These are phyloP conservation scores for grape (Vitis vinifera) DNA, from an alignment of 164 flowering plant species.

Conservation along the genomic window DNA sequence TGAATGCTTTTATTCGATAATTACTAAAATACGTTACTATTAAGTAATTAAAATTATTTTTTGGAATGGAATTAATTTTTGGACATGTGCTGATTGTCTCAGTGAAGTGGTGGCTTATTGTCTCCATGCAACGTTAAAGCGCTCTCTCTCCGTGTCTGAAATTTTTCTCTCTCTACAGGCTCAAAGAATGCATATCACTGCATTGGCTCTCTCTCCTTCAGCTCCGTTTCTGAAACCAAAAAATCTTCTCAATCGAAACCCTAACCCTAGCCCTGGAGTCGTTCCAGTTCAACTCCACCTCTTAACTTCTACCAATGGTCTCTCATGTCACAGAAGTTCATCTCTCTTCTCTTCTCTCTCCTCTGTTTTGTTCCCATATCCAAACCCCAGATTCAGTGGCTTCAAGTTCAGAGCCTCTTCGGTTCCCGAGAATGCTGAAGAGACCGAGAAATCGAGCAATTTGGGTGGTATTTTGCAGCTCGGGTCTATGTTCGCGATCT, in stretches of 20 bases:
- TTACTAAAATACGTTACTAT: no score
- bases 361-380: background rate
- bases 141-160: background rate
- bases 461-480: constrained; percentile 31
- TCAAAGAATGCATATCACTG: constrained; percentile 17
- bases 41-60: no score
- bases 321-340: constrained; percentile 1
- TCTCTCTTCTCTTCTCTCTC: background rate
- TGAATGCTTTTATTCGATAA: no score
- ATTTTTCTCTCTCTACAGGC: background rate
- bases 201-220: constrained; percentile 18
- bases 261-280: background rate
- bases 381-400: background rate
- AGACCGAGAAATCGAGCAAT: constrained; percentile 2
- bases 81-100: no score
- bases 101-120: background rate
- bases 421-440: constrained; percentile 20
- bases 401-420: constrained; percentile 23
- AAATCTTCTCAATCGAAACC: background rate
- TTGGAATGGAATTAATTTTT: no score
- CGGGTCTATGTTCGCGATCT: constrained; percentile 45
- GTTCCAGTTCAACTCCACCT: background rate
- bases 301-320: background rate
- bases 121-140: constrained; percentile 17
- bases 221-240: constrained; percentile 11